These are phyloP conservation scores for Verticillium klebahnii DNA, from an alignment of 2,329 filamentous ascomycete species.

Conservation along the genomic window DNA sequence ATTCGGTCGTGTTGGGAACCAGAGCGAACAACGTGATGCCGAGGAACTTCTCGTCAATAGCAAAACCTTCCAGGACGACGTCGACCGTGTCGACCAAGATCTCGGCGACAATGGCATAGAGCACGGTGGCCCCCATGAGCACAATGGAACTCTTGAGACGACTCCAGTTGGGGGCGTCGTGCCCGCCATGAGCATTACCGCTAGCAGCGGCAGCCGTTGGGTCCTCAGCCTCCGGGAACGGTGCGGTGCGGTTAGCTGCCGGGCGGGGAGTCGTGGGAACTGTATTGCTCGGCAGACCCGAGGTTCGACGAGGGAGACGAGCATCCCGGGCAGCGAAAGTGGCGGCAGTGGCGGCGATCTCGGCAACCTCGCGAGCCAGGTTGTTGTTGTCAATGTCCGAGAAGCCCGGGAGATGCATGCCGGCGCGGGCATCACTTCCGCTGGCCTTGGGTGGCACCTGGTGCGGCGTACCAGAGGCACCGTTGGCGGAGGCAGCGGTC, in stretches of 20 bases:
- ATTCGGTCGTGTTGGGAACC: slow-evolving; percentile 97
- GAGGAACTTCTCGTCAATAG: slow-evolving; percentile 95
- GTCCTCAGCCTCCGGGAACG: slow-evolving; percentile 43
- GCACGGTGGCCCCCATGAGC: slow-evolving; percentile 78
- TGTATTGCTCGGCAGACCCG: slow-evolving; percentile 21
- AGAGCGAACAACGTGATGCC: slow-evolving; percentile 95
- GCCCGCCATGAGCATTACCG: slow-evolving; percentile 61
- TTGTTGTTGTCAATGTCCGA: slow-evolving; percentile 77
- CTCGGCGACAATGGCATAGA: slow-evolving; percentile 96
- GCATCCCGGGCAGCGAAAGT: slow-evolving; percentile 81
- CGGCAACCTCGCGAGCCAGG: slow-evolving; percentile 81
- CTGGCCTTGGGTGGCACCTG: slow-evolving; percentile 68
- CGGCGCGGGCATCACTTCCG: slow-evolving; percentile 31
- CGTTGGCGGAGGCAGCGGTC: slow-evolving; percentile 34
- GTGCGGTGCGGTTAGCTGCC: slow-evolving; percentile 30
- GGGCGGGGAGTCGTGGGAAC: slow-evolving; percentile 36
- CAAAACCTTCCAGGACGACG: slow-evolving; percentile 83
- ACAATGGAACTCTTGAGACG: slow-evolving; percentile 86
- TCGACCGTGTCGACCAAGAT: slow-evolving; percentile 97
- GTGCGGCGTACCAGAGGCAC: slow-evolving; percentile 54
- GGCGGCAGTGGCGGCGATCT: slow-evolving; percentile 89
- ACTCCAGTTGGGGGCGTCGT: slow-evolving; percentile 99
- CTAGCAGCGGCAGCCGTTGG: slow-evolving; percentile 21
- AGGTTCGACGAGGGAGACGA: slow-evolving; percentile 34
- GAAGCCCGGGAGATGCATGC: slow-evolving; percentile 60